Conservation (phyloP, 345 rosid species). For the Brassica cretica region DNA sequence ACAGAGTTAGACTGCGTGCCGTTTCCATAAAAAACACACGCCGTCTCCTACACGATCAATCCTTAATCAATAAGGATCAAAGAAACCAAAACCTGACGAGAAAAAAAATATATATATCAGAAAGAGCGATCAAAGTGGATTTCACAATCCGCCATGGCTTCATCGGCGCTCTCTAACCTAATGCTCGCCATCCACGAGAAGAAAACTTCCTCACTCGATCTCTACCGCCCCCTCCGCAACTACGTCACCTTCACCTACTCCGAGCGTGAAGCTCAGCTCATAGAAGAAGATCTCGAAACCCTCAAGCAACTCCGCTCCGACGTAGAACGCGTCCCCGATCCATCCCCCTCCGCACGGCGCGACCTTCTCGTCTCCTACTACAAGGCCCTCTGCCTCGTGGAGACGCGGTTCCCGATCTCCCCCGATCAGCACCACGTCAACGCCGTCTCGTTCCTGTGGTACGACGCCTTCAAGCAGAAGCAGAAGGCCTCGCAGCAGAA, state of each 20-base stretch:
- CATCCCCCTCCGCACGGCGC: conserved; percentile 72
- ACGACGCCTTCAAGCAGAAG: conserved; percentile 89
- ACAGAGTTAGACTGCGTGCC: not conserved
- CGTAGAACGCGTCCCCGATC: conserved; percentile 75
- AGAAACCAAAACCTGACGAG: not conserved
- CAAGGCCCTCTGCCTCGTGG: conserved; percentile 75
- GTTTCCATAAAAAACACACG: not conserved
- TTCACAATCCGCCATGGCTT: conserved; percentile 48
- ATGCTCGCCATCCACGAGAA: conserved; percentile 96
- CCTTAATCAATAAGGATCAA: conserved; percentile 37
- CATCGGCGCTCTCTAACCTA: conserved; percentile 64
- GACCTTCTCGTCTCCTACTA: conserved; percentile 75
- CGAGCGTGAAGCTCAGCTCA: conserved; percentile 91
- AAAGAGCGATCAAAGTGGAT: conserved; percentile 19
- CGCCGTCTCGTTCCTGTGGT: conserved; percentile 75
- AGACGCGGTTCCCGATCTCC: conserved; percentile 96
- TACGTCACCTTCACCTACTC: conserved; percentile 77
- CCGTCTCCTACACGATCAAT: conserved; percentile 14
- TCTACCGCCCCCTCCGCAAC: conserved; percentile 95
- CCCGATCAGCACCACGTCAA: conserved; percentile 80
- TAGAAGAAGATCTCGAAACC: conserved; percentile 88
- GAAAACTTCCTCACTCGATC: conserved; percentile 71
- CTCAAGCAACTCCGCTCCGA: conserved; percentile 77
- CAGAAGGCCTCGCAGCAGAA: conserved; percentile 85
- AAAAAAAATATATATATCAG: not conserved